These are phyloP conservation scores for Pilatotrama ljubarskyi DNA, from an alignment of 768 basidiomycete species.

Conservation along the genomic window DNA sequence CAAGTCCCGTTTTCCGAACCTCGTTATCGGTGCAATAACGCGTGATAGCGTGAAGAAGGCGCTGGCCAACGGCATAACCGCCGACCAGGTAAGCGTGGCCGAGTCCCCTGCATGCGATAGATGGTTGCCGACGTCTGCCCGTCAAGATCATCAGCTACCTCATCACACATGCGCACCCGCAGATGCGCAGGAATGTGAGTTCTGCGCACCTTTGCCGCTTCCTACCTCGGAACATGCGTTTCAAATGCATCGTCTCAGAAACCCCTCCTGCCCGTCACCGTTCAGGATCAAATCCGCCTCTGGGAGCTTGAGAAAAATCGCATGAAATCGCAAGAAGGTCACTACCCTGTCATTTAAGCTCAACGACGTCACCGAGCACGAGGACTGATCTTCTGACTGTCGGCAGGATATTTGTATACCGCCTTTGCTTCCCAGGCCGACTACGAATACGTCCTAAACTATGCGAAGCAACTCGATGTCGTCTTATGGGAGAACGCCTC, in stretches of 20 bases:
- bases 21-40: slow-evolving; percentile 94
- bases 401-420: slow-evolving; percentile 81
- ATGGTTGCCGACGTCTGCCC: slow-evolving; percentile 6
- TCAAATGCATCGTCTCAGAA: slow-evolving; percentile 49
- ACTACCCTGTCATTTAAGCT: slow-evolving; percentile 25
- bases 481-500: slow-evolving; percentile 79
- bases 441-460: slow-evolving; percentile 83
- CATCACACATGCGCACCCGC: slow-evolving; percentile 92
- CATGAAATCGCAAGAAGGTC: slow-evolving; percentile 85
- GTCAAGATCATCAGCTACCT: slow-evolving; percentile 92
- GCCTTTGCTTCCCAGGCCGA: slow-evolving; percentile 85
- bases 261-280: slow-evolving; percentile 92
- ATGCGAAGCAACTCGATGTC: slow-evolving; percentile 79
- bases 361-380: slow-evolving; percentile 19
- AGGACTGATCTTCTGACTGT: slow-evolving; percentile 21
- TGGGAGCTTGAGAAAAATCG: slow-evolving; percentile 98
- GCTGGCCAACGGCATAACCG: slow-evolving; percentile 91
- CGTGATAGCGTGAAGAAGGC: slow-evolving; percentile 95
- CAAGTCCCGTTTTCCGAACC: slow-evolving; percentile 93
- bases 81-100: slow-evolving; percentile 72
- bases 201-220: not conserved
- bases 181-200: slow-evolving; percentile 92
- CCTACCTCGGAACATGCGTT: not conserved
- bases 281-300: slow-evolving; percentile 95
- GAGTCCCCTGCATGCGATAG: not conserved